Percentiles rank a stretch among this genome's conserved stretches.
Evolutionary conservation across 345 rosid species (phyloP).

Genomic region (Euphorbia peplus): DNA sequence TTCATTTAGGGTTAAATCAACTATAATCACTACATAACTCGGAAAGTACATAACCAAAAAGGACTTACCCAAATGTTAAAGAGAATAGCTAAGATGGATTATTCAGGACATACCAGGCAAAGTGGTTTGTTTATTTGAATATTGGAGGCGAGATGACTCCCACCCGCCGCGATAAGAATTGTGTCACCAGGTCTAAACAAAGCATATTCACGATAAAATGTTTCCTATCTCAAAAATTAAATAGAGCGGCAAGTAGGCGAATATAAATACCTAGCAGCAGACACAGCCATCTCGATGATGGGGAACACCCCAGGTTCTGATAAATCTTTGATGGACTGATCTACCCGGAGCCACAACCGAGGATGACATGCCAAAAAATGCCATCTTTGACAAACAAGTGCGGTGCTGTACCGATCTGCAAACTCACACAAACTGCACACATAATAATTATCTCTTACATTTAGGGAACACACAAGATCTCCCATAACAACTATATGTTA

Average conservation of each 20-base stretch:
- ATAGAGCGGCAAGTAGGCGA: neutral
- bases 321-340: slow-evolving; percentile 55
- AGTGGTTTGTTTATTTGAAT: slow-evolving; percentile 87
- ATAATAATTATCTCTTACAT: slow-evolving; percentile 15
- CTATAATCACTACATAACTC: neutral
- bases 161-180: slow-evolving; percentile 85
- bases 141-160: slow-evolving; percentile 66
- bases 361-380: slow-evolving; percentile 89
- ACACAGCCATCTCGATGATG: slow-evolving; percentile 68
- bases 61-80: too few species aligned
- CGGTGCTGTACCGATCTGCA: slow-evolving; percentile 99
- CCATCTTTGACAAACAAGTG: slow-evolving; percentile 99
- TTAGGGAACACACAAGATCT: neutral
- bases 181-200: slow-evolving; percentile 83
- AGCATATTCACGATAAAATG: slow-evolving; percentile 27
- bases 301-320: slow-evolving; percentile 69
- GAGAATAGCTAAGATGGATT: neutral
- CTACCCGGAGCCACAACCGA: slow-evolving; percentile 89
- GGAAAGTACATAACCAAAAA: neutral
- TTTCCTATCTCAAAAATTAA: slow-evolving; percentile 1
- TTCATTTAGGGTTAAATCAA: neutral
- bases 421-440: slow-evolving; percentile 46
- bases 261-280: slow-evolving; percentile 81
- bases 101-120: slow-evolving; percentile 71
- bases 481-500: neutral